Percentiles rank a stretch among this genome's conserved stretches.
These are phyloP conservation scores for Yamadazyma triangularis DNA, from an alignment of 1,139 yeast genomes.

Conservation along the genomic window DNA sequence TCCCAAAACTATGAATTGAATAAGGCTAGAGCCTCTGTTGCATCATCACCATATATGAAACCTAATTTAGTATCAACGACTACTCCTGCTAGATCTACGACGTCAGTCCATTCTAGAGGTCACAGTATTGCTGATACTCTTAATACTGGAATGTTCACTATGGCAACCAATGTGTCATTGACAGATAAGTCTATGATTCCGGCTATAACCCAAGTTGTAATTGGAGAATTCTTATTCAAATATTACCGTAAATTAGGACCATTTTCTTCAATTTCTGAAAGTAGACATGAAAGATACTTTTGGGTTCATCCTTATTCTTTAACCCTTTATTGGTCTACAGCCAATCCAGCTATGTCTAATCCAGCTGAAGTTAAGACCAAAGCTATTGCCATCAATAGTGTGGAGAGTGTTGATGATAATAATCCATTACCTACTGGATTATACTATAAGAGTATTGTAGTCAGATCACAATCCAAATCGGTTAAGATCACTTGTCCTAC, in stretches of 20 bases:
- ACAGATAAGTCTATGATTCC: slow-evolving; percentile 77
- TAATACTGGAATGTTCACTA: slow-evolving; percentile 40
- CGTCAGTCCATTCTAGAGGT: slow-evolving; percentile 27
- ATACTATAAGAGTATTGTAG: slow-evolving; percentile 77
- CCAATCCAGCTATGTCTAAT: slow-evolving; percentile 73
- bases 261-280: slow-evolving; percentile 68
- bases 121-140: slow-evolving; percentile 24
- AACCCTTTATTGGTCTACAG: slow-evolving; percentile 85
- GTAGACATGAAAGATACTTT: slow-evolving; percentile 87
- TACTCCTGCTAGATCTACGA: slow-evolving; percentile 24
- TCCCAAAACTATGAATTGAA: slow-evolving; percentile 12
- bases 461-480: slow-evolving; percentile 64
- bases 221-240: slow-evolving; percentile 87
- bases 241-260: slow-evolving; percentile 79
- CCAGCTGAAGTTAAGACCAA: slow-evolving; percentile 64
- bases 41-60: slow-evolving; percentile 6
- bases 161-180: slow-evolving; percentile 67
- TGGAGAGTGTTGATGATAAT: slow-evolving; percentile 76
- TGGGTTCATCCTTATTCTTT: slow-evolving; percentile 96
- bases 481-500: slow-evolving; percentile 85
- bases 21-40: slow-evolving; percentile 10
- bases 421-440: slow-evolving; percentile 90
- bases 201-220: slow-evolving; percentile 85
- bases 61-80: background rate
- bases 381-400: slow-evolving; percentile 77